Evolutionary conservation across 768 basidiomycete species (phyloP), one percentile per base, ranked within the genome.

Genomic region (Tricholoma hemisulphureum): DNA sequence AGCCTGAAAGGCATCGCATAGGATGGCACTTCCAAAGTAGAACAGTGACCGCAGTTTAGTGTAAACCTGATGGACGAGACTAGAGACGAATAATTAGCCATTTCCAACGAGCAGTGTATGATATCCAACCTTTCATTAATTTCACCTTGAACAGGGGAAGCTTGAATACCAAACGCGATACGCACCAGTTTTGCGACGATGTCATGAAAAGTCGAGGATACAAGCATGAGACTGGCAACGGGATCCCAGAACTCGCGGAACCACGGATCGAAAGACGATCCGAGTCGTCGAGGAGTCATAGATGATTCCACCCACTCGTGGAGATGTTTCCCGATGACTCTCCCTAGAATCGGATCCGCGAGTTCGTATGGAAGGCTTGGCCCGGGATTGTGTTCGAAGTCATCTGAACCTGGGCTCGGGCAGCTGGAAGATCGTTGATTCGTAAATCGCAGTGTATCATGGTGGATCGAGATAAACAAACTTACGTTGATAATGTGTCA

Each of bases 401-500:
- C 46, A 11, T 28, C 24, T 9, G 26, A 26, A 14, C 9, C 41
- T n/a, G 46, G 46, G 21, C 41, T 23, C 8, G 43, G 43, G 21
- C 46, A 48, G 16, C 46, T 48, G 26, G 28, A 28, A 28, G 6
- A 51, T 34, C 10, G 3, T 51, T 11, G 52, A 50, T 24, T 41
- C 4, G 26, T 28, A 18, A 46, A 28, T 32, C 46, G n/a, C n/a
- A n/a, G n/a, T n/a, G n/a, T n/a, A n/a, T n/a, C n/a, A n/a, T n/a
- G n/a, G n/a, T n/a, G n/a, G n/a, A n/a, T n/a, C n/a, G n/a, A n/a
- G n/a, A n/a, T n/a, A n/a, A n/a, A n/a, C n/a, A n/a, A 34, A 51
- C 51, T 41, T 35, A 57, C 59, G 31, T 55, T 20, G 60, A 61
- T 41, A 61, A n/a, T 4, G 60, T 61, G 18, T 54, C 32, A 26